Evolutionary conservation across 106 monocot genomes (phyloP), one percentile per base, ranked within the genome.

Genomic region (Dioscorea zingiberensis): DNA sequence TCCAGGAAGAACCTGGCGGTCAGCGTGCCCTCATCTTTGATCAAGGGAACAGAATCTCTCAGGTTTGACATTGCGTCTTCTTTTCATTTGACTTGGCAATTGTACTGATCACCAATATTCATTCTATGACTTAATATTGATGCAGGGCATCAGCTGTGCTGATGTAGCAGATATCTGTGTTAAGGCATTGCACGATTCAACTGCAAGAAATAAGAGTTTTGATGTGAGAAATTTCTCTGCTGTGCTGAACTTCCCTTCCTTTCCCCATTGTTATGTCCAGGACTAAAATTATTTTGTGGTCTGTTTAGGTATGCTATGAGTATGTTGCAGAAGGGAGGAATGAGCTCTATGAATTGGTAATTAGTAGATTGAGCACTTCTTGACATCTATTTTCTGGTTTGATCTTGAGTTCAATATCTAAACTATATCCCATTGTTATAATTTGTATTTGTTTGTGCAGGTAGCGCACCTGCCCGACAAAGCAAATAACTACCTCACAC

Each of bases 161-260:
- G 95, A 97, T 78, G 95, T 97, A 23, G 95, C 95, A 58, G 95
- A 97, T 66, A 97, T 97, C 19, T 97, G 95, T 75, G 95, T 97
- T 13, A 97, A 97, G 74, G 91, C 95, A 16, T 75, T 97, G 59
- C 95, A 97, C 78, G 95, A 97, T 63, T 81, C 91, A 46, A 97
- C 88, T 25, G 95, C 95, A 75, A 97, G 95, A 75, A 97, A 97
- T 63, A 97, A 92, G 81, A 97, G 95, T 63, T 97, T 97, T 75
- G 95, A 97, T 81, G 95, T 93, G 48, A 78, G 73, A 54, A 28
- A 3, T 60, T 17, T 53, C 1, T 27, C n/a, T 1, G 8, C 3
- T 23, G 44, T 58, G 21, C 27, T 21, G 24, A 14, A 51, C 4
- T 9, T 23, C 45, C 48, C 27, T 46, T 14, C 32, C 14, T 59